phyloP scores from a whole-genome alignment of 176 grass and related monocot genomes.

The Paspalum notatum region DNA sequence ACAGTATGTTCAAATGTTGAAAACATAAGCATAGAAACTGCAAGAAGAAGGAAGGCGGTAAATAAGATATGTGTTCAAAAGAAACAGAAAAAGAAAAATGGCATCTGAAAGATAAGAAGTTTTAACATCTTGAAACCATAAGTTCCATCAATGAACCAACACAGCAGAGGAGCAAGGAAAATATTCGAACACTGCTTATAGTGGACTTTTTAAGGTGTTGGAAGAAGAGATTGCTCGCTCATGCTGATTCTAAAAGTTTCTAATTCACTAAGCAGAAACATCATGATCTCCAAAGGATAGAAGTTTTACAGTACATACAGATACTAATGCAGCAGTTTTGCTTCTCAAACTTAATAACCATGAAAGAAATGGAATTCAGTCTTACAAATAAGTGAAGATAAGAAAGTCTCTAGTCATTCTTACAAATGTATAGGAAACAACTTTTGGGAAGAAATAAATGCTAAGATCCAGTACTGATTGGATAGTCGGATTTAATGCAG shows the following conservation, averaged over 20 bases:
- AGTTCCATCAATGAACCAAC: constrained; percentile 6
- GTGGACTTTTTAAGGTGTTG: not conserved
- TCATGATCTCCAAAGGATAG: not conserved
- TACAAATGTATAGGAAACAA: not conserved
- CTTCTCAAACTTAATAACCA: not conserved
- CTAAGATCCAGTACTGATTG: not conserved
- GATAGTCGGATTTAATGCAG: not conserved
- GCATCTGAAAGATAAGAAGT: not conserved
- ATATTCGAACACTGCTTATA: constrained; percentile 2
- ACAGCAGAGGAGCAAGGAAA: not conserved
- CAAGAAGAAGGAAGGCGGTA: constrained; percentile 19
- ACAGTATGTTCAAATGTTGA: constrained; percentile 88
- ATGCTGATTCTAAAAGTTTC: constrained; percentile 23
- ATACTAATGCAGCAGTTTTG: constrained; percentile 5
- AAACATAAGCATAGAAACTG: constrained; percentile 99
- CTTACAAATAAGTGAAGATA: not conserved
- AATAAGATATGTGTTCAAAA: not conserved
- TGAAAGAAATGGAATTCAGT: constrained; percentile 4
- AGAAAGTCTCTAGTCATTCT: not conserved
- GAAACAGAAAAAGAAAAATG: not conserved
- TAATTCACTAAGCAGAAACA: constrained; percentile 14
- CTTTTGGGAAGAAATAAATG: constrained; percentile 2
- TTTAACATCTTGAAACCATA: not conserved
- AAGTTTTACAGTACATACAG: constrained; percentile 15
- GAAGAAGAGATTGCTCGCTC: not conserved